A percentile compares a stretch with the other conserved stretches of the same genome.
phyloP scores from a whole-genome alignment of 345 rosid genomes.

The Populus tremula region DNA sequence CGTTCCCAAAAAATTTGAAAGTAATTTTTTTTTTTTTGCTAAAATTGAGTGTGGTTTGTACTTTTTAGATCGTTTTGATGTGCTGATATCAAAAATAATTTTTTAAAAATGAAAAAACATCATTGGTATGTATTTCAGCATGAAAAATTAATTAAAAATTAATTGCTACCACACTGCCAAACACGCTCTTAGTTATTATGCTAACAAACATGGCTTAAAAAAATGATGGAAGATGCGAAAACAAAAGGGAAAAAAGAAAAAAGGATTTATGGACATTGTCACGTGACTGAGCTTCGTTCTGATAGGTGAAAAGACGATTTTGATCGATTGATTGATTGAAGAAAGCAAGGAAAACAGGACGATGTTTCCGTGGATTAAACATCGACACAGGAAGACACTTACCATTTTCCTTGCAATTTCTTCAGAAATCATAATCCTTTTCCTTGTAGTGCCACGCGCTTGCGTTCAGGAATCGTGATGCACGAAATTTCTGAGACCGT shows the following conservation, averaged over 20 bases:
- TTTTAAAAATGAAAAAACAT: too few relatives aligned
- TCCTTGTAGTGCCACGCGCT: not conserved
- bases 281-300: too few relatives aligned
- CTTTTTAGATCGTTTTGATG: too few relatives aligned
- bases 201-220: not conserved
- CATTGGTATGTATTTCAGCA: too few relatives aligned
- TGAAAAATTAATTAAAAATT: too few relatives aligned
- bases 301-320: not conserved
- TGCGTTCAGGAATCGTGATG: not conserved
- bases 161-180: too few relatives aligned
- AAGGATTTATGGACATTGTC: too few relatives aligned
- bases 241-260: too few relatives aligned
- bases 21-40: too few relatives aligned
- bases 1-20: too few relatives aligned
- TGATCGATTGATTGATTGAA: not conserved
- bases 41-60: too few relatives aligned
- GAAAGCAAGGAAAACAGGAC: not conserved
- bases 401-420: not conserved
- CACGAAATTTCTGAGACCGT: not conserved
- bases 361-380: not conserved
- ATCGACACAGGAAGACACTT: not conserved
- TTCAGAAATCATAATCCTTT: not conserved
- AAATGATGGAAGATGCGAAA: not conserved
- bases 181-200: not conserved
- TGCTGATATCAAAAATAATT: too few relatives aligned